phyloP scores from a whole-genome alignment of 1,139 yeast species.

The Suhomyces yuchorum region DNA sequence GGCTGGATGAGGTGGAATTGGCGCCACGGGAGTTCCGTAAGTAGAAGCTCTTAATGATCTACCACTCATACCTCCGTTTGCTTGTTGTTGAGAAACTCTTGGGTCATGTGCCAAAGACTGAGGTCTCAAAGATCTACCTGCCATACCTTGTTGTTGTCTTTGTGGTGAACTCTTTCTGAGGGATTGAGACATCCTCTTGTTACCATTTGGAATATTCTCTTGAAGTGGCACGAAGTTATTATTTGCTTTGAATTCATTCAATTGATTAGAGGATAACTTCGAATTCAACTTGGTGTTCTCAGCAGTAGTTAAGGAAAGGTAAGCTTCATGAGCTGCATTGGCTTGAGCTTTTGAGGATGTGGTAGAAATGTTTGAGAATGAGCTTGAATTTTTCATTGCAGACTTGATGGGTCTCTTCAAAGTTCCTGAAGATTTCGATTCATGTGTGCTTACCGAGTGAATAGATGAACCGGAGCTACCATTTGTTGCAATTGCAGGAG shows the following conservation, averaged over 20 bases:
- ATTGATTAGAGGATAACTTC: slow-evolving; percentile 48
- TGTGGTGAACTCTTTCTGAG: slow-evolving; percentile 32
- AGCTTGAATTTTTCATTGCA: slow-evolving; percentile 57
- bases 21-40: slow-evolving; percentile 30
- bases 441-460: slow-evolving; percentile 32
- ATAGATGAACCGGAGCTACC: slow-evolving; percentile 36
- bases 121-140: slow-evolving; percentile 38
- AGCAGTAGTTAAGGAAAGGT: slow-evolving; percentile 70
- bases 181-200: slow-evolving; percentile 35
- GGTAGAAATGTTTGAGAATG: slow-evolving; percentile 23
- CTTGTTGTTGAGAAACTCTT: slow-evolving; percentile 6
- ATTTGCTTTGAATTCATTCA: slow-evolving; percentile 23
- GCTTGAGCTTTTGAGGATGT: slow-evolving; percentile 15
- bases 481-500: slow-evolving; percentile 8
- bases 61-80: slow-evolving; percentile 30
- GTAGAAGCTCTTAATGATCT: slow-evolving; percentile 36
- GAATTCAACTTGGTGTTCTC: slow-evolving; percentile 77
- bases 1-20: slow-evolving; percentile 48
- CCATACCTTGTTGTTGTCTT: slow-evolving; percentile 14
- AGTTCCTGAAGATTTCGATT: slow-evolving; percentile 20
- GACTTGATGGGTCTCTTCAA: slow-evolving; percentile 56
- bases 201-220: slow-evolving; percentile 11
- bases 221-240: slow-evolving; percentile 1
- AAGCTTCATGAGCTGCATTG: slow-evolving; percentile 60
- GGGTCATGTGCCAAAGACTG: slow-evolving; percentile 25